Base-by-base conservation (phyloP, 2,329 filamentous ascomycete genomes). In the Davidsoniella virescens region DNA sequence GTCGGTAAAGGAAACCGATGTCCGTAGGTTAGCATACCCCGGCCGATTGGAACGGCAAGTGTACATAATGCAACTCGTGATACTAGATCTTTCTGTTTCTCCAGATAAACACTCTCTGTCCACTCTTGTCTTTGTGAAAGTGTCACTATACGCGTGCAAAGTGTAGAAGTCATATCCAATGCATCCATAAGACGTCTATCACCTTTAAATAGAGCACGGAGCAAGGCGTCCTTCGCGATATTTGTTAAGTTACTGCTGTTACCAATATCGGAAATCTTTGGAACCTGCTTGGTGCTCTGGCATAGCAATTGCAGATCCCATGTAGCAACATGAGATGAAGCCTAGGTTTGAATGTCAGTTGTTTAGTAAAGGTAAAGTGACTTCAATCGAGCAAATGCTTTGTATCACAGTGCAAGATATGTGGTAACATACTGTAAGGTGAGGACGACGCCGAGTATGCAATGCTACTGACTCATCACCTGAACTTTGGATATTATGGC, bases 141-240 rank as follows among this genome's bases (percentile, higher is more conserved):
- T 47, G 84, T 82, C n/a, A 90, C 79, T 9, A 85, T 69, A 40
- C 90, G 80, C 12, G 86, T 73, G 59, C 83, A 85, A 48, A 83
- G 79, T 25, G 92, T 92, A 51, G 92, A 88, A n/a, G 98, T 70
- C 50, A 98, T 70, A 49, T 75, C 78, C 50, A 82, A 80, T 0
- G 87, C 92, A 66, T 98, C 92, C 54, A 87, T 80, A 50, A 94
- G 80, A 36, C 92, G 81, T 53, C 87, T 79, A 59, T 98, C 92
- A 56, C 96, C 87, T 53, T 80, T 82, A 71, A 96, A 98, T 25
- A 98, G 81, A 7, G 92, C 71, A 47, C 81, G 79, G 26, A 92
- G 93, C 6, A 96, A 79, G 8, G 81, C 75, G 62, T 90, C 80
- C 25, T 33, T 33, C 29, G 29, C 29, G 3, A 33, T 9, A 33